These are phyloP conservation scores for Dipsacomyces acuminosporus DNA, from an alignment of 371 early-diverging fungal genomes.

Conservation along the genomic window DNA sequence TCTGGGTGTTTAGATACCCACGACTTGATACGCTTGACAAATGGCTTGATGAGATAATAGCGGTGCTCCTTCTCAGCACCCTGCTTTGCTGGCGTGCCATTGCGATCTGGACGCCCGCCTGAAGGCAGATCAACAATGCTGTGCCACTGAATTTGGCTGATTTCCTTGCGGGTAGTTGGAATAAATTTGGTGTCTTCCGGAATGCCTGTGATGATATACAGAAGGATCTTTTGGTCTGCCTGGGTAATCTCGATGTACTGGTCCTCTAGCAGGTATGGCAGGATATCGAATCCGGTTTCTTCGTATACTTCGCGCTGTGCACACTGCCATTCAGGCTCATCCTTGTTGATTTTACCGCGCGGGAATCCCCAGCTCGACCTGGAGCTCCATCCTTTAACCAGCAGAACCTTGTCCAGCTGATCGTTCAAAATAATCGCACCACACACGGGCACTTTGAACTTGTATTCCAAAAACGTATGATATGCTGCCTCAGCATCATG, in stretches of 20 bases:
- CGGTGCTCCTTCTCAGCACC: conserved; percentile 37
- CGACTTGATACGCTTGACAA: conserved; percentile 42
- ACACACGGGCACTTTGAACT: conserved; percentile 96
- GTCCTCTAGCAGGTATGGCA: conserved; percentile 56
- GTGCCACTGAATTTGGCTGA: conserved; percentile 66
- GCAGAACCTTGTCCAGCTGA: conserved; percentile 74
- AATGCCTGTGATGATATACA: conserved; percentile 91
- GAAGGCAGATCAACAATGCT: conserved; percentile 49
- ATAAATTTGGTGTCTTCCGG: conserved; percentile 78
- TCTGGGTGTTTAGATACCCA: conserved; percentile 38
- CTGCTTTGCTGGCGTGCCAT: conserved; percentile 9
- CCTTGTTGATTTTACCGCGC: conserved; percentile 98
- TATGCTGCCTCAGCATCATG: conserved; percentile 81
- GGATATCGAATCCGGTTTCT: conserved; percentile 95
- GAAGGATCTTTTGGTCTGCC: conserved; percentile 80
- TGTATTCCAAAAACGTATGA: conserved; percentile 89
- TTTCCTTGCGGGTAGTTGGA: conserved; percentile 94
- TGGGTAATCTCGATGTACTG: conserved; percentile 65
- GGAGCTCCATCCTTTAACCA: conserved; percentile 90
- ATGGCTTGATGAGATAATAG: conserved; percentile 56
- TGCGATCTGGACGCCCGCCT: conserved; percentile 18
- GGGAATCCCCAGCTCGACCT: conserved; percentile 96
- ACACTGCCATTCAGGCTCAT: conserved; percentile 87
- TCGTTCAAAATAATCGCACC: conserved; percentile 97
- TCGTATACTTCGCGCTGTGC: conserved; percentile 96